Conservation (phyloP, 192 early-diverging fungal genomes). For the Umbelopsis ramanniana region DNA sequence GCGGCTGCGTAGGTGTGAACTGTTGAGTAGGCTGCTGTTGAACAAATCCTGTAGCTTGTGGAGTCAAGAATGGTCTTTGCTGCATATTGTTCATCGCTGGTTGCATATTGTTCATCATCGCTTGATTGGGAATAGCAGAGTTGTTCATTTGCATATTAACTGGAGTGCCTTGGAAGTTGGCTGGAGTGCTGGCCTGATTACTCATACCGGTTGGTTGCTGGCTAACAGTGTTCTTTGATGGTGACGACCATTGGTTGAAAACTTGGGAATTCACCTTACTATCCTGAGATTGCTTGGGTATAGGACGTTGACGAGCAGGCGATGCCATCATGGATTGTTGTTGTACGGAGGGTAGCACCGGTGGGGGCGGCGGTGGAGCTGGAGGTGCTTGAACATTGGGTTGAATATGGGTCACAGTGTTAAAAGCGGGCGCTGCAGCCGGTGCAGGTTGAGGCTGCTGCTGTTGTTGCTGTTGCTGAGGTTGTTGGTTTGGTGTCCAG, state of each 20-base stretch:
- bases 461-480: constrained; percentile 2
- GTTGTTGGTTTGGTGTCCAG: constrained; percentile 9
- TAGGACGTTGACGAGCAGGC: constrained; percentile 5
- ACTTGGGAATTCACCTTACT: constrained; percentile 19
- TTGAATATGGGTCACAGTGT: background rate
- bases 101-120: constrained; percentile 18
- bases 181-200: constrained; percentile 10
- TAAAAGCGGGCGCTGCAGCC: background rate
- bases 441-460: background rate
- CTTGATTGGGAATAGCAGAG: background rate
- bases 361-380: constrained; percentile 21
- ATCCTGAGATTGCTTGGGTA: constrained; percentile 20
- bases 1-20: constrained; percentile 8
- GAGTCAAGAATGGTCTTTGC: constrained; percentile 33
- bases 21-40: constrained; percentile 27
- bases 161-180: background rate
- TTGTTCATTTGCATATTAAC: constrained; percentile 1
- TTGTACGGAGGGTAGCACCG: constrained; percentile 13
- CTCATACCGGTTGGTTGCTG: constrained; percentile 17
- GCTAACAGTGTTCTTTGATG: background rate
- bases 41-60: constrained; percentile 10
- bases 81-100: constrained; percentile 21
- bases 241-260: constrained; percentile 23
- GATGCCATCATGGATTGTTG: background rate
- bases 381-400: constrained; percentile 14